Evolutionary conservation across 23 red algal genomes (phyloP), one percentile per base, ranked within the genome.

Genomic region (Agarophyton chilense): DNA sequence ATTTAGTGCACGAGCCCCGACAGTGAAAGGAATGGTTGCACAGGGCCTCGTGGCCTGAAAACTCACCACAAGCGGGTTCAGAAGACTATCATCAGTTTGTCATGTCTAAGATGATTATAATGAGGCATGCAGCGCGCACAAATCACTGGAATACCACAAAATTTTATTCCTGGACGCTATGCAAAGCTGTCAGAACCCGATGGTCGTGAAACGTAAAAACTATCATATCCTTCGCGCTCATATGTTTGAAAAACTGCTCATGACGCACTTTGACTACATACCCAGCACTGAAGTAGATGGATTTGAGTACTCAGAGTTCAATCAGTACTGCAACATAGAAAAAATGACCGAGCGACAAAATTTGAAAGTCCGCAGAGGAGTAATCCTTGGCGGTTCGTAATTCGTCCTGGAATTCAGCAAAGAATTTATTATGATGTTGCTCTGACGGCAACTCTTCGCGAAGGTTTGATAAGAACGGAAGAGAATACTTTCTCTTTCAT

Each of bases 161-260:
- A 49, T 72, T 72, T 52, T 87, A 44, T 72, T 87, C 62, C 8
- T 87, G 22, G 61, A 72, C 60, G 38, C 61, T 3, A 87, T 71
- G 46, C 62, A 52, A 35, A 87, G 32, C 39, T 53, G 82, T 72
- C 82, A 54, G 0, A 67, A 71, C 32, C 44, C 66, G 0, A 54
- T 52, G 1, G 42, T 52, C 62, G 45, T 87, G 24, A 74, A 58
- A n/a, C 82, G 56, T n/a, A 52, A 33, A 16, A 87, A 74, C 52
- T 61, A 87, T 72, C 82, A 87, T 49, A 87, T 87, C 24, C 46
- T 87, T 36, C 60, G 82, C 25, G 82, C 82, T 36, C 66, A 87
- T 26, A 87, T 87, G 82, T 60, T 87, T 71, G 52, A 71, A 6
- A 87, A 71, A 58, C 53, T 87, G n/a, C 66, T 87, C n/a, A 0